Evolutionary conservation across 768 basidiomycete species (phyloP), one percentile per base, ranked within the genome.

Genomic region (Boletales sp.): DNA sequence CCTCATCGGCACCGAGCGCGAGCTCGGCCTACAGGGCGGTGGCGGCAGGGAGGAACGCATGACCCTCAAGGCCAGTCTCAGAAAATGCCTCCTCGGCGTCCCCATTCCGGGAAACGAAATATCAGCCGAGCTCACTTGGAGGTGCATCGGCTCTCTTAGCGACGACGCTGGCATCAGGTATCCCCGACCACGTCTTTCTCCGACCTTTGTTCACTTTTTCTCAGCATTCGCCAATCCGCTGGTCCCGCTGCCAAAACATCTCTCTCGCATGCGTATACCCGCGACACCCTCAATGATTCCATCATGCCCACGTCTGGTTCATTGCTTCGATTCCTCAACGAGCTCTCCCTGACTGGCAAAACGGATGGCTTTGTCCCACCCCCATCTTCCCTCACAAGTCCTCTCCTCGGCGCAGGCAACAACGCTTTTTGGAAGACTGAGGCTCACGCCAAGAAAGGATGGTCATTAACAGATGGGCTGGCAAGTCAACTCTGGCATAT

Each of bases 131-230:
- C 83, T 82, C 15, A 83, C 87, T 2, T 68, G 89, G 46, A 75
- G 96, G 41, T 84, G 90, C 49, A 77, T 98, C 18, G 78, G 83
- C 7, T 75, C 77, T 38, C 74, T 98, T 28, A 71, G 77, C 8
- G 82, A 90, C 2, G 76, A 80, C 2, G 95, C 94, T 21, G 93
- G 90, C 2, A 73, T 94, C 37, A 89, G 87, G 93, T 90, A 54
- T 51, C 21, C 33, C 30, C 42, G 18, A 36, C 21, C 14, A 28
- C 42, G 18, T 19, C 1, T 50, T 19, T 39, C 21, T 42, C 33
- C 13, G 0, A 14, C 34, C 10, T 41, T 14, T 45, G 32, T 53
- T 58, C 30, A 59, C 41, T 37, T 18, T 38, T 37, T 46, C 3
- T 30, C 56, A 94, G 92, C 51, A 87, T 95, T 47, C 84, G 96